Percentiles rank a stretch among this genome's conserved stretches.
Conservation (phyloP, 495 filamentous ascomycete genomes). For the Aspergillus nidulans region DNA sequence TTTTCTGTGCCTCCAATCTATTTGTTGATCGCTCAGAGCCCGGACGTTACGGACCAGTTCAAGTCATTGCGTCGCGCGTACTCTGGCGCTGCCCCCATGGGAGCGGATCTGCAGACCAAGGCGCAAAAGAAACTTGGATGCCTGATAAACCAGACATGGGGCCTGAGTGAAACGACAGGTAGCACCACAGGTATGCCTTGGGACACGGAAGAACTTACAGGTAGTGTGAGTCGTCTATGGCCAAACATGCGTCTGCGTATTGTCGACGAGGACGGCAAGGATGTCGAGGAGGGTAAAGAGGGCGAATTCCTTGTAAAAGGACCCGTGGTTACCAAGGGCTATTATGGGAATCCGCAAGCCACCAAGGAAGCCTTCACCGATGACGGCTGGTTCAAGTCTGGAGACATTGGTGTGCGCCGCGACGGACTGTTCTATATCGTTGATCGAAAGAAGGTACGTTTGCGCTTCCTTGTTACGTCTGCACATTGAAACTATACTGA, state of each 20-base stretch:
- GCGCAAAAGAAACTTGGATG: slow-evolving; percentile 15
- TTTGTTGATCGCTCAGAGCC: slow-evolving; percentile 43
- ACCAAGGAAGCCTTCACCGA: slow-evolving; percentile 46
- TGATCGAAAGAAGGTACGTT: slow-evolving; percentile 53
- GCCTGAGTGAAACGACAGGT: slow-evolving; percentile 61
- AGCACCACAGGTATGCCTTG: slow-evolving; percentile 46
- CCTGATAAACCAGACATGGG: slow-evolving; percentile 68
- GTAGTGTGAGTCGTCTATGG: slow-evolving; percentile 48
- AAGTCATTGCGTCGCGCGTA: slow-evolving; percentile 22
- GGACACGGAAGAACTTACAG: slow-evolving; percentile 47
- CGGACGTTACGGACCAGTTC: slow-evolving; percentile 47
- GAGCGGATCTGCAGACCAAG: slow-evolving; percentile 55
- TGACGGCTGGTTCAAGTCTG: slow-evolving; percentile 57
- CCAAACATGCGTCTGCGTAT: slow-evolving; percentile 49
- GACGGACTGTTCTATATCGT: slow-evolving; percentile 51
- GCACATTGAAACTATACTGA: neutral
- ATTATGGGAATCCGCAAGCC: slow-evolving; percentile 48
- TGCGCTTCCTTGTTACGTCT: neutral
- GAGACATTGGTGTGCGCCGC: slow-evolving; percentile 51
- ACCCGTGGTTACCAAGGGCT: slow-evolving; percentile 42
- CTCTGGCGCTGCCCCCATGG: slow-evolving; percentile 74
- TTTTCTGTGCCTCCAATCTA: slow-evolving; percentile 50
- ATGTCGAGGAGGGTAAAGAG: slow-evolving; percentile 46
- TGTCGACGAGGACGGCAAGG: slow-evolving; percentile 52
- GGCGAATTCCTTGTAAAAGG: slow-evolving; percentile 68